These are phyloP conservation scores for Mortierella sp. DNA, from an alignment of 371 early-diverging fungal genomes.

Conservation along the genomic window DNA sequence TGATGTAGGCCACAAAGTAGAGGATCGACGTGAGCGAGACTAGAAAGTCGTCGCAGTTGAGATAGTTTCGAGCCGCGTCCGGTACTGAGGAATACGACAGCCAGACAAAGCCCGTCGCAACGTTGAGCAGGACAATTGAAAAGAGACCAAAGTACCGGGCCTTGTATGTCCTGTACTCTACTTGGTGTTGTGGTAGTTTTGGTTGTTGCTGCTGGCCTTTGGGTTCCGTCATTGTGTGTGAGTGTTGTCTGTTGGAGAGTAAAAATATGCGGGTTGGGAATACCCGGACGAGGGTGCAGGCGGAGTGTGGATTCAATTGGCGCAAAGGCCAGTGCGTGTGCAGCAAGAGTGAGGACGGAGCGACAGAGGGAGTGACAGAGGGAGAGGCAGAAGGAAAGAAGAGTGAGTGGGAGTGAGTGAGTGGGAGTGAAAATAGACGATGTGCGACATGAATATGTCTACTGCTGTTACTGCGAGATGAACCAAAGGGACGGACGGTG, in stretches of 20 bases:
- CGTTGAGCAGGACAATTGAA: conserved; percentile 54
- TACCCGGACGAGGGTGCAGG: not conserved
- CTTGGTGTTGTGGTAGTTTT: conserved; percentile 1
- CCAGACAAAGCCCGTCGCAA: conserved; percentile 56
- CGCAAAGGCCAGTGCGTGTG: not conserved
- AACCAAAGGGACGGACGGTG: too few species aligned
- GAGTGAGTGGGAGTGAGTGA: not conserved
- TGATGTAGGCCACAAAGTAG: conserved; percentile 63
- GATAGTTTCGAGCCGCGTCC: conserved; percentile 29
- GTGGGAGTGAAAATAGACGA: too few species aligned
- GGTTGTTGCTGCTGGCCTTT: too few species aligned
- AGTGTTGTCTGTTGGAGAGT: not conserved
- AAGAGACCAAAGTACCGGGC: conserved; percentile 50
- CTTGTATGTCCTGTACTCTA: conserved; percentile 41
- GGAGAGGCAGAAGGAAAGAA: too few species aligned
- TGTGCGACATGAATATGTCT: too few species aligned
- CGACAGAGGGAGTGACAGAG: too few species aligned
- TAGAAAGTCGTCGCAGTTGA: conserved; percentile 33
- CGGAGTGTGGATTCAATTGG: not conserved
- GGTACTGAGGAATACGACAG: conserved; percentile 52
- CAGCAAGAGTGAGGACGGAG: not conserved
- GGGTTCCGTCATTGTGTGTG: not conserved
- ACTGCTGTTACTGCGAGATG: too few species aligned
- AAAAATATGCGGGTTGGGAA: too few species aligned
- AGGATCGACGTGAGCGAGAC: conserved; percentile 62